Base-by-base conservation (phyloP, 805 yeast species). In the Jamesozyma jinghongensis region DNA sequence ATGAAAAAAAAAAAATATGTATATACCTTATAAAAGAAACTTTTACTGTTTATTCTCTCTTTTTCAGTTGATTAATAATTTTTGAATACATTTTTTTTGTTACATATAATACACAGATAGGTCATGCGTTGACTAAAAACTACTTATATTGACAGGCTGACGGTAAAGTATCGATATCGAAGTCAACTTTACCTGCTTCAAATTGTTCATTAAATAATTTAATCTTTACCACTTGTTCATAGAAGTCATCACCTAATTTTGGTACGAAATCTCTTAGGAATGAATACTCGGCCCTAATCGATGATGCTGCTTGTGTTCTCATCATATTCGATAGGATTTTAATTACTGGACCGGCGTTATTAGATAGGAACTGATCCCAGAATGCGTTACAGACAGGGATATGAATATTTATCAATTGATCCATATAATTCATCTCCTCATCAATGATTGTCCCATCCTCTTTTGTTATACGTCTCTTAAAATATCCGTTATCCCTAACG, bases 381-480 rank as follows among this genome's bases (percentile, higher is more conserved):
- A 50, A 50, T 2, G 50, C 42, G 25, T 45, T 45, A 39, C 51
- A 47, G 7, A 50, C 52, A 3, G 54, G 54, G 17, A 50, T 29
- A 36, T 50, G 51, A 16, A 50, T 43, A 34, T 48, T 46, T 14
- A 47, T 29, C 18, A 50, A 34, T 40, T 50, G 47, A 12, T 49
- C 53, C 3, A 49, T 36, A 29, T 19, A 41, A 34, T 43, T 44
- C 20, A 50, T 28, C 11, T 39, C 42, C 11, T 17, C 14, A 11
- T 36, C 32, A 4, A 18, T 19, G 5, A 26, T n/a, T 4, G 31
- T 30, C 12, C 28, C 37, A 12, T 37, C 37, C 3, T 30, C 19
- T 12, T 20, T 19, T n/a, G 19, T 17, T 14, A 11, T 12, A 13
- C 22, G 22, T 34, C 32, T 44, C 20, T 33, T 41, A 22, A 46